A percentile compares a stretch with the other conserved stretches of the same genome.
Evolutionary conservation across 306 rosid species (phyloP).

Genomic region (Prinsepia uniflora): DNA sequence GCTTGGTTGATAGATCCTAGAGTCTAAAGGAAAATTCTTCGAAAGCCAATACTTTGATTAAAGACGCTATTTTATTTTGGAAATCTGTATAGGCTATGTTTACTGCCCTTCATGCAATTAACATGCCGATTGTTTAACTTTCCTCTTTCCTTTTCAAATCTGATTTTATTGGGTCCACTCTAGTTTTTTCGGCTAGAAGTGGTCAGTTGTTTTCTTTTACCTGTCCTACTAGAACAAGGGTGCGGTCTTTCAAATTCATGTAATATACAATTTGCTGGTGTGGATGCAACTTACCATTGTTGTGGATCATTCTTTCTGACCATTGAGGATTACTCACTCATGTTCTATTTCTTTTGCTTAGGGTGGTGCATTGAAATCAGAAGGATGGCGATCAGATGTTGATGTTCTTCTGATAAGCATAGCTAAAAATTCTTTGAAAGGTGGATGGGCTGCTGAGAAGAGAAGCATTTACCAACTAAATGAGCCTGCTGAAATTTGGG

Average conservation of each 20-base stretch:
- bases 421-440: conserved; percentile 51
- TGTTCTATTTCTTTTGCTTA: conserved; percentile 30
- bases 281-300: background rate
- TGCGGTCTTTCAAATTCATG: background rate
- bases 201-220: background rate
- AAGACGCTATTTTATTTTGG: background rate
- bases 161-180: background rate
- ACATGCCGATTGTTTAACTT: too few relatives aligned
- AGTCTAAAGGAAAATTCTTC: background rate
- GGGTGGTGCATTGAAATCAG: conserved; percentile 68
- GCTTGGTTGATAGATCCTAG: background rate
- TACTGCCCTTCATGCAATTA: background rate
- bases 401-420: conserved; percentile 53
- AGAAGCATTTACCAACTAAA: conserved; percentile 35
- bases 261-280: background rate
- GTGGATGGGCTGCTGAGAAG: conserved; percentile 43
- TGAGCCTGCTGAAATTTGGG: conserved; percentile 37
- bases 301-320: background rate
- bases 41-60: background rate
- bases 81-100: background rate
- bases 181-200: background rate
- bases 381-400: conserved; percentile 57
- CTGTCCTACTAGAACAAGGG: conserved; percentile 1
- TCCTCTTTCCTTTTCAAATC: too few relatives aligned
- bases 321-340: background rate